Conservation (phyloP, 1,139 yeast species). For the Pneumocystis jirovecii region DNA sequence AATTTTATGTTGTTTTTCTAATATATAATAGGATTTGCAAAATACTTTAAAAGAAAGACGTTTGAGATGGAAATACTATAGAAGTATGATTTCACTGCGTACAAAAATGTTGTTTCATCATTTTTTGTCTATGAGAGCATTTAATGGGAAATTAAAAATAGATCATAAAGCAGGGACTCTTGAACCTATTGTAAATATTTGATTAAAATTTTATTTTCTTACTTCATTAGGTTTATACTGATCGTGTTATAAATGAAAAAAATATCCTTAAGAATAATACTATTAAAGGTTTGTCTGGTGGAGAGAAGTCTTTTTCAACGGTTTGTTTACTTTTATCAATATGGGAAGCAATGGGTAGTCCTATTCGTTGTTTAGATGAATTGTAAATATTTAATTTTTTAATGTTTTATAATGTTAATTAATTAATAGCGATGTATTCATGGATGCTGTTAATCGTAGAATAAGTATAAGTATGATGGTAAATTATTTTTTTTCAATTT, state of each 20-base stretch:
- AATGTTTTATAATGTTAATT: not conserved
- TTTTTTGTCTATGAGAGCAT: slow-evolving; percentile 39
- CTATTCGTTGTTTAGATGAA: slow-evolving; percentile 82
- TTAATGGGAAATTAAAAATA: slow-evolving; percentile 55
- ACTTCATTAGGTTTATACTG: slow-evolving; percentile 10
- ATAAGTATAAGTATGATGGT: slow-evolving; percentile 58
- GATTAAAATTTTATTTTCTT: not conserved
- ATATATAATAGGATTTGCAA: slow-evolving; percentile 4
- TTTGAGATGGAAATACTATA: slow-evolving; percentile 11
- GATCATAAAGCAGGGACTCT: slow-evolving; percentile 29
- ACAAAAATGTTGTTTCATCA: slow-evolving; percentile 18
- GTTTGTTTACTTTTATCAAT: slow-evolving; percentile 74
- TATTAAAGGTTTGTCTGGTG: slow-evolving; percentile 83
- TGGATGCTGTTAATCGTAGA: slow-evolving; percentile 86
- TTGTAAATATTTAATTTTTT: slow-evolving; percentile 26
- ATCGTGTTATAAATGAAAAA: slow-evolving; percentile 32
- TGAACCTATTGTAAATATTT: slow-evolving; percentile 16
- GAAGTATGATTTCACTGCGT: slow-evolving; percentile 15
- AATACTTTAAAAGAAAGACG: slow-evolving; percentile 15
- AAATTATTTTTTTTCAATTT: not conserved
- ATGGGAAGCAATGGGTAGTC: slow-evolving; percentile 85
- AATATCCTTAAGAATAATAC: slow-evolving; percentile 46
- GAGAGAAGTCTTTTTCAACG: slow-evolving; percentile 90
- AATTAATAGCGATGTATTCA: slow-evolving; percentile 53
- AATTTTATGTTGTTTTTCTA: not conserved